Conservation (phyloP, 2,329 filamentous ascomycete genomes). For the Calonectria hawksworthii region DNA sequence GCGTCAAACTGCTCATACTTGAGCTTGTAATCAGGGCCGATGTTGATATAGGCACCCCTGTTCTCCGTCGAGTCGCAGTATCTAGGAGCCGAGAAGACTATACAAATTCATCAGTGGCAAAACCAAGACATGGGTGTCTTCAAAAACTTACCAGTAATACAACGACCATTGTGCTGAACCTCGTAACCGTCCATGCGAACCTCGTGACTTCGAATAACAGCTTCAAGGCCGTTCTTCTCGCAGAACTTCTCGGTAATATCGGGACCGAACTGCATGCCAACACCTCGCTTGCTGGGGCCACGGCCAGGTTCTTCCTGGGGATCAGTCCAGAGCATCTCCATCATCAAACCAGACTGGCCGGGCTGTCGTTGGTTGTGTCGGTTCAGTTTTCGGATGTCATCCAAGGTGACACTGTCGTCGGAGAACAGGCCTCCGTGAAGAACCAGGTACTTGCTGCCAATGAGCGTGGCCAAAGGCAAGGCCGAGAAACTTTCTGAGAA, state of each 20-base stretch:
- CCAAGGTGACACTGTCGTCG: conserved; percentile 90
- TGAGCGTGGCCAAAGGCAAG: conserved; percentile 89
- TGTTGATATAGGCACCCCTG: conserved; percentile 98
- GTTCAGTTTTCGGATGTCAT: conserved; percentile 94
- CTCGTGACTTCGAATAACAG: conserved; percentile 97
- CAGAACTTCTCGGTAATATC: conserved; percentile 98
- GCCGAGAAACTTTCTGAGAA: conserved; percentile 99
- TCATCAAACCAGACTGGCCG: conserved; percentile 95
- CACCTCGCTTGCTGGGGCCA: conserved; percentile 95
- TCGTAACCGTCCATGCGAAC: conserved; percentile 99
- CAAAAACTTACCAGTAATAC: conserved; percentile 82
- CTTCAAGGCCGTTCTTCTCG: conserved; percentile 93
- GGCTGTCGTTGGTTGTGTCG: conserved; percentile 92
- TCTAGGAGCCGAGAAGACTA: conserved; percentile 95
- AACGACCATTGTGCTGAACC: conserved; percentile 94
- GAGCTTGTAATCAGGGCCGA: conserved; percentile 91
- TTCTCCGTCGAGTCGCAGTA: conserved; percentile 99
- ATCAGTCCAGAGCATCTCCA: conserved; percentile 99
- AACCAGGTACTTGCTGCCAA: conserved; percentile 91
- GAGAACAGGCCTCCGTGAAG: conserved; percentile 97
- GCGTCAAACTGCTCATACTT: conserved; percentile 95
- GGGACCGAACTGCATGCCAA: conserved; percentile 96
- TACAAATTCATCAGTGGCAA: conserved; percentile 27
- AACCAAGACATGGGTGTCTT: background rate
- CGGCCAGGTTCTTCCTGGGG: conserved; percentile 88